These are phyloP conservation scores for Leishmania tarentolae DNA, from an alignment of 208 protist genomes.

Conservation along the genomic window DNA sequence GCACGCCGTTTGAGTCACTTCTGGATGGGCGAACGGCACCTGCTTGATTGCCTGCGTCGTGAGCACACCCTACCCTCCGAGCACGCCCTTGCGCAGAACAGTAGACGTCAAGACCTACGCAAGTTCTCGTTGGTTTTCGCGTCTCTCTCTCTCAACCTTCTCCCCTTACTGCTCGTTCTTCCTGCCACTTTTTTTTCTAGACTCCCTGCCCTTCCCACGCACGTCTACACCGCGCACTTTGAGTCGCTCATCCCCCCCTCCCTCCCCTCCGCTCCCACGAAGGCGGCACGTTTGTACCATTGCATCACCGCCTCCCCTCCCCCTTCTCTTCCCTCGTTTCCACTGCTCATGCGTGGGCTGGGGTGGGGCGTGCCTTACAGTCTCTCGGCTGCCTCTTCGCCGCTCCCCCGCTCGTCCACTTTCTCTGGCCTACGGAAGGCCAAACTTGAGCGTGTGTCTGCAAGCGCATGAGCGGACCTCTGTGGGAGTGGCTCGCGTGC, in stretches of 20 bases:
- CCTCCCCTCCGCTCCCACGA: neutral
- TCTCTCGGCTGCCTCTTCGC: neutral
- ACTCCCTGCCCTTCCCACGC: neutral
- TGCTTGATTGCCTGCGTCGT: neutral
- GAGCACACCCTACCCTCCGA: neutral
- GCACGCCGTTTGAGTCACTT: neutral
- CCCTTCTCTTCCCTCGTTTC: neutral
- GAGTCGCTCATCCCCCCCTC: neutral
- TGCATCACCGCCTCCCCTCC: neutral
- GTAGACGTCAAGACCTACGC: neutral
- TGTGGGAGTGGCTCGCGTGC: neutral
- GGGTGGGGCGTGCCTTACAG: neutral
- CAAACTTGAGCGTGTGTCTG: neutral
- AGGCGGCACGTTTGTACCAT: neutral
- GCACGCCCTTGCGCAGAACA: neutral
- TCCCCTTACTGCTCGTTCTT: neutral
- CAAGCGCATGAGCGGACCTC: neutral
- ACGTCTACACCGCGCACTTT: neutral
- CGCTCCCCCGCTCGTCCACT: neutral
- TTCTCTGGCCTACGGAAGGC: neutral
- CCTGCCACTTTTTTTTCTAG: neutral
- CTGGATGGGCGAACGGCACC: neutral
- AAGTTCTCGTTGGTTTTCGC: neutral
- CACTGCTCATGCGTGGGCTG: neutral
- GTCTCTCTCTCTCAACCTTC: slow-evolving; percentile 17